These are phyloP conservation scores for Xylaria sp. DNA, from an alignment of 2,329 filamentous ascomycete species.

Conservation along the genomic window DNA sequence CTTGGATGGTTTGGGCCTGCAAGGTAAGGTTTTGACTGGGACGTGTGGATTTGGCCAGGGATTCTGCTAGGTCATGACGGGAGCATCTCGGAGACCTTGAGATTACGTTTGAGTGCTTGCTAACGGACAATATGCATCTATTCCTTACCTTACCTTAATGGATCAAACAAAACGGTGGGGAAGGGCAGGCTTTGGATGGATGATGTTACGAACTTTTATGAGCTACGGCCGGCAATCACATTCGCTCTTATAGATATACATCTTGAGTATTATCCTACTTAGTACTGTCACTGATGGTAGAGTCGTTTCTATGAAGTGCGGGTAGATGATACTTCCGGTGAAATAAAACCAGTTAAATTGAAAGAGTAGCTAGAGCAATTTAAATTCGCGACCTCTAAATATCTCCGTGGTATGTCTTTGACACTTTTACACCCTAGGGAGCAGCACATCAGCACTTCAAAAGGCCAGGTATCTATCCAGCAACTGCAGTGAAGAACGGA, in stretches of 20 bases:
- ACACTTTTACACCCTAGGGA: too few species aligned
- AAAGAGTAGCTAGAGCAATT: too few species aligned
- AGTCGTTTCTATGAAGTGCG: background rate
- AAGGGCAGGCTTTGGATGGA: background rate
- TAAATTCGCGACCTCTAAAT: too few species aligned
- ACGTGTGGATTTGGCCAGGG: background rate
- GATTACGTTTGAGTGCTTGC: slow-evolving; percentile 1
- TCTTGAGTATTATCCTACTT: background rate
- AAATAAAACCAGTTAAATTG: too few species aligned
- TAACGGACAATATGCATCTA: slow-evolving; percentile 9
- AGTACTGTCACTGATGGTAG: background rate
- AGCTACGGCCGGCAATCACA: slow-evolving; percentile 3
- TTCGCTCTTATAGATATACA: slow-evolving; percentile 14
- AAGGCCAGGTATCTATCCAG: too few species aligned
- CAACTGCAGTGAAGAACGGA: too few species aligned
- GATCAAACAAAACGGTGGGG: background rate
- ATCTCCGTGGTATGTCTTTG: too few species aligned
- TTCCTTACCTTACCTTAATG: background rate
- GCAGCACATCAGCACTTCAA: too few species aligned
- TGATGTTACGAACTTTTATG: slow-evolving; percentile 13
- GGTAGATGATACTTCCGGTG: background rate
- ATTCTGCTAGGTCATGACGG: too few species aligned
- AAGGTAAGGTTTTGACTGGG: slow-evolving; percentile 8
- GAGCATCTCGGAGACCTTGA: too few species aligned
- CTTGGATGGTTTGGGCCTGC: slow-evolving; percentile 2